Evolutionary conservation across 1,284 basidiomycete genomes (phyloP).

Genomic region (Leucocoprinus gongylophorus): DNA sequence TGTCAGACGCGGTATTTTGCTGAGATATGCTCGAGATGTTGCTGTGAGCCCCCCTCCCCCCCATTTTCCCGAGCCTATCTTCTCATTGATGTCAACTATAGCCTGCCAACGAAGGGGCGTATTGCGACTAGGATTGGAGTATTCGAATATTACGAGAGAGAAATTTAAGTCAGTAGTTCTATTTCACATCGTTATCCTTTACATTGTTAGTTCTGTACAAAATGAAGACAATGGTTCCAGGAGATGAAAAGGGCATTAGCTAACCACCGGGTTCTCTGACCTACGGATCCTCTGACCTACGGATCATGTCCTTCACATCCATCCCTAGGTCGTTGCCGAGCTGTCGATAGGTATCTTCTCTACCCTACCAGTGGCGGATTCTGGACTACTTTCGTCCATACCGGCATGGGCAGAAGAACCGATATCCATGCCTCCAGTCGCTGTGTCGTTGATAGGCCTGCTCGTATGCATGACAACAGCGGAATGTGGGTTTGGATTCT

Average conservation of each 20-base stretch:
- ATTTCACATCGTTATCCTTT: background rate
- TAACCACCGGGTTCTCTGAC: background rate
- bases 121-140: constrained; percentile 49
- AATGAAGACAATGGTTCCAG: background rate
- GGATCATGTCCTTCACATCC: background rate
- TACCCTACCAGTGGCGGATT: background rate
- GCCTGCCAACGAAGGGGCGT: constrained; percentile 26
- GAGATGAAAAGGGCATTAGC: background rate
- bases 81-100: constrained; percentile 3
- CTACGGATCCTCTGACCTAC: background rate
- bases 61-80: background rate
- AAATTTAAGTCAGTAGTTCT: background rate
- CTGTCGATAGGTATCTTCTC: background rate
- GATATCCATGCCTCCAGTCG: background rate
- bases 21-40: constrained; percentile 74
- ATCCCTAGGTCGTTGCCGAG: background rate
- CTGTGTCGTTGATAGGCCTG: background rate
- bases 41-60: constrained; percentile 47
- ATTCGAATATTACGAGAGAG: background rate
- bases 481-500: background rate
- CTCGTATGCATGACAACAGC: background rate
- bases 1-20: constrained; percentile 64
- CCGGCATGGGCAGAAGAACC: background rate
- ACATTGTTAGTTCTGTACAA: background rate
- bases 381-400: background rate